These are phyloP conservation scores for Capsicum rhomboideum DNA, from an alignment of 257 asterid genomes.

Conservation along the genomic window DNA sequence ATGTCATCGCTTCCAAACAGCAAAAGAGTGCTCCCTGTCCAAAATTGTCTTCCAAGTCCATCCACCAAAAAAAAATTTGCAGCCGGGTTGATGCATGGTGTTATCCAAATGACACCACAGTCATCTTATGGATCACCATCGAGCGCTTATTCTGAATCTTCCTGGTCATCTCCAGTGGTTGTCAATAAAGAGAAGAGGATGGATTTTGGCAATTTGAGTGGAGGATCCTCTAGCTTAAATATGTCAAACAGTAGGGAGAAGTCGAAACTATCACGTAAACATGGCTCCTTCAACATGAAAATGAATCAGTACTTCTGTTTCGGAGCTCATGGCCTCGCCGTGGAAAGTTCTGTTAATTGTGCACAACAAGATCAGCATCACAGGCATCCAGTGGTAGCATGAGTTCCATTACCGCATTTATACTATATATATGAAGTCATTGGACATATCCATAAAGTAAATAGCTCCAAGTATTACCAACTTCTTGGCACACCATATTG, in stretches of 20 bases:
- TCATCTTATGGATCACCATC: conserved; percentile 40
- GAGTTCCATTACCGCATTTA: background rate
- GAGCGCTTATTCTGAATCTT: conserved; percentile 47
- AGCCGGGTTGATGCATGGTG: conserved; percentile 51
- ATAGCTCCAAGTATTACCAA: background rate
- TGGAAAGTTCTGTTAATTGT: conserved; percentile 19
- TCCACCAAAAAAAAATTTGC: conserved; percentile 50
- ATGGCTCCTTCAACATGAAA: conserved; percentile 43
- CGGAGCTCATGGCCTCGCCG: conserved; percentile 60
- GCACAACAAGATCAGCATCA: background rate
- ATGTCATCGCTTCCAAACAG: conserved; percentile 39
- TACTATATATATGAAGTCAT: background rate
- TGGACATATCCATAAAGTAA: background rate
- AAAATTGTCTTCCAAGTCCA: conserved; percentile 39
- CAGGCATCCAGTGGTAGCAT: conserved; percentile 6
- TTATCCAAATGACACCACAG: conserved; percentile 40
- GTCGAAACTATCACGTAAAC: conserved; percentile 29
- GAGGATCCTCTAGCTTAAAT: conserved; percentile 10
- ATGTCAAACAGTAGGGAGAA: conserved; percentile 23
- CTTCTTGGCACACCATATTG: background rate
- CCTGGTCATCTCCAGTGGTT: conserved; percentile 43
- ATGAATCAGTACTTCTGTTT: conserved; percentile 72
- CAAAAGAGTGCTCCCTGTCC: conserved; percentile 32
- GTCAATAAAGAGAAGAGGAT: conserved; percentile 12
- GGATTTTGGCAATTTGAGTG: conserved; percentile 7